Percentiles rank a stretch among this genome's conserved stretches.
These are phyloP conservation scores for Ashbya aceris DNA, from an alignment of 1,139 yeast species.

Conservation along the genomic window DNA sequence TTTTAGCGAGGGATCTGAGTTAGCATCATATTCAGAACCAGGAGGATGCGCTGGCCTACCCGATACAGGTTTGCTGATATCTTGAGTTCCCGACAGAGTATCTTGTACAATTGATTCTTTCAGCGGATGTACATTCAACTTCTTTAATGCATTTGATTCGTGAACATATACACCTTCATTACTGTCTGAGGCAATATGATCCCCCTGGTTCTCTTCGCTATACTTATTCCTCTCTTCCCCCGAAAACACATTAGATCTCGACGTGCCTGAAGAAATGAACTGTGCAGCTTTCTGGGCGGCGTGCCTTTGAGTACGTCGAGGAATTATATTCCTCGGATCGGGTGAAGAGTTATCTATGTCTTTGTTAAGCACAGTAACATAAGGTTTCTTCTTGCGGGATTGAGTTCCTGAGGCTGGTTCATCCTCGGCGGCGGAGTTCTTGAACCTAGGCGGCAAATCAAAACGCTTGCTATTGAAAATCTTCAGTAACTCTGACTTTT, in stretches of 20 bases:
- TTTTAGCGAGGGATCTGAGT: not conserved
- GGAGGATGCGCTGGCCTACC: not conserved
- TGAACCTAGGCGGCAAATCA: constrained; percentile 14
- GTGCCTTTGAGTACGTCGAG: constrained; percentile 19
- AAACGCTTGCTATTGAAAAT: constrained; percentile 20
- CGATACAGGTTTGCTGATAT: not conserved
- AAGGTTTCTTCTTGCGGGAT: constrained; percentile 19
- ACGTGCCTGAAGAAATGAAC: constrained; percentile 16
- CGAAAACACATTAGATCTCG: constrained; percentile 8
- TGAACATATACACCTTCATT: constrained; percentile 15
- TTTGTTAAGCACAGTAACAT: constrained; percentile 29
- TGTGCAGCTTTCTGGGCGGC: constrained; percentile 28
- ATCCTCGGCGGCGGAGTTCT: constrained; percentile 7
- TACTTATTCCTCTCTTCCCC: constrained; percentile 18
- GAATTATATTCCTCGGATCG: constrained; percentile 25
- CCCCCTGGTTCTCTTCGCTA: constrained; percentile 10
- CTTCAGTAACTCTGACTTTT: constrained; percentile 20
- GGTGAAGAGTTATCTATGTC: constrained; percentile 29
- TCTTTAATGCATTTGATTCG: constrained; percentile 14
- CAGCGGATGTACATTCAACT: constrained; percentile 17
- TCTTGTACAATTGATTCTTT: constrained; percentile 13
- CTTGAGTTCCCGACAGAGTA: not conserved
- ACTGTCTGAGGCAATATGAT: constrained; percentile 21
- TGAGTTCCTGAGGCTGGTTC: constrained; percentile 15
- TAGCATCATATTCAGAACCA: not conserved